Percentiles rank a stretch among this genome's conserved stretches.
Evolutionary conservation across 805 yeast species (phyloP).

Genomic region (Sugiyamaella mastotermitis): DNA sequence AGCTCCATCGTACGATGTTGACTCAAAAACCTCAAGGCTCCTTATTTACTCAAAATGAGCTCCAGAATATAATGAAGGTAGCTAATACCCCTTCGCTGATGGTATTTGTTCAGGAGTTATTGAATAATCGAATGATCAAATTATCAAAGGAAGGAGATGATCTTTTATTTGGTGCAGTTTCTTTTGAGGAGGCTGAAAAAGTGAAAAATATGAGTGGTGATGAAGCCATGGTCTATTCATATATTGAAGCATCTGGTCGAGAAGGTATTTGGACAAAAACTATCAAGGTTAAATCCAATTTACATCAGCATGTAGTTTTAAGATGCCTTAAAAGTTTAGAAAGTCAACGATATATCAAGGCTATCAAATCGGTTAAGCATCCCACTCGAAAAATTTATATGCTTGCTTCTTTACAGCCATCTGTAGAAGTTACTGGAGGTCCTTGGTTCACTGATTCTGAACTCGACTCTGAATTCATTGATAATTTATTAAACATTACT

Average conservation of each 20-base stretch:
- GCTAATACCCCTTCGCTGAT: conserved; percentile 38
- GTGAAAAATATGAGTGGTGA: conserved; percentile 75
- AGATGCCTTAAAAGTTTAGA: conserved; percentile 79
- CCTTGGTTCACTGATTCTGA: conserved; percentile 99
- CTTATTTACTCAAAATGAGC: conserved; percentile 62
- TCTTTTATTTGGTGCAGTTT: conserved; percentile 69
- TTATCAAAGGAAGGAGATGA: conserved; percentile 60
- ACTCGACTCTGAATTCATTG: conserved; percentile 88
- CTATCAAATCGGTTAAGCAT: conserved; percentile 80
- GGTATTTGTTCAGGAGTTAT: conserved; percentile 40
- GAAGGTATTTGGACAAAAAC: conserved; percentile 97
- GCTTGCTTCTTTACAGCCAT: conserved; percentile 89
- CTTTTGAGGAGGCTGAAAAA: conserved; percentile 66
- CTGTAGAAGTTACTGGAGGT: conserved; percentile 95
- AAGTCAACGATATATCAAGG: conserved; percentile 74
- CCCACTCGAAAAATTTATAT: conserved; percentile 95
- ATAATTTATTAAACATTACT: conserved; percentile 70
- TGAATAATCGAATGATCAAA: conserved; percentile 57
- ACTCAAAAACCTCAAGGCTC: conserved; percentile 36
- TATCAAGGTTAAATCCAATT: conserved; percentile 76
- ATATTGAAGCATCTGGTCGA: conserved; percentile 87
- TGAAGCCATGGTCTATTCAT: conserved; percentile 84
- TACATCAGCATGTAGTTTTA: conserved; percentile 86
- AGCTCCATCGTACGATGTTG: conserved; percentile 61
- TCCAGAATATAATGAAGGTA: conserved; percentile 44